A percentile compares a stretch with the other conserved stretches of the same genome.
These are phyloP conservation scores for Triangularia verruculosa DNA, from an alignment of 2,329 filamentous ascomycete genomes.

Conservation along the genomic window DNA sequence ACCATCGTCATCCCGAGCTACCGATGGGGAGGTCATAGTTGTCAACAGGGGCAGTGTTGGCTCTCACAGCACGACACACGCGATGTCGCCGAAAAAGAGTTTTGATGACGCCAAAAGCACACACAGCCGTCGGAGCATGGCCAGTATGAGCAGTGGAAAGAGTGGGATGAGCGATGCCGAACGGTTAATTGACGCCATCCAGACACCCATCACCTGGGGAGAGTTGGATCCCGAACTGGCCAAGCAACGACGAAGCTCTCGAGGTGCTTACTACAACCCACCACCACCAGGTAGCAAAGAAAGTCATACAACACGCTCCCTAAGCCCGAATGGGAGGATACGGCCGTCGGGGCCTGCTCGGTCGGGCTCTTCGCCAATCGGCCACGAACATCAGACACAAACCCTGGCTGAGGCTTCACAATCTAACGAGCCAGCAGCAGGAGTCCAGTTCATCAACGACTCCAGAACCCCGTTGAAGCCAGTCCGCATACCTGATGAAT, in stretches of 20 bases:
- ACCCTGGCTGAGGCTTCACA: background rate
- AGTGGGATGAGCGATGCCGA: slow-evolving; percentile 64
- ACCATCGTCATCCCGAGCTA: slow-evolving; percentile 27
- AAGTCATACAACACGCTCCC: slow-evolving; percentile 4
- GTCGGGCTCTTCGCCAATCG: slow-evolving; percentile 19
- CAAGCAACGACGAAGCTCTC: slow-evolving; percentile 15
- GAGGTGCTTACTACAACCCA: slow-evolving; percentile 14
- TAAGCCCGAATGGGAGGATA: slow-evolving; percentile 12
- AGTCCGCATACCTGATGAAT: slow-evolving; percentile 50
- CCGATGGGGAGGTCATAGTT: slow-evolving; percentile 58
- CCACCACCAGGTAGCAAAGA: background rate
- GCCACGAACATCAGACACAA: background rate
- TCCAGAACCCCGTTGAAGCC: slow-evolving; percentile 46
- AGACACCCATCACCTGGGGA: slow-evolving; percentile 52
- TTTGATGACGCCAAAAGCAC: slow-evolving; percentile 40
- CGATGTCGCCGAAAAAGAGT: slow-evolving; percentile 31
- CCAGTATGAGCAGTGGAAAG: slow-evolving; percentile 46
- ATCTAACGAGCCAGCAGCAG: slow-evolving; percentile 17
- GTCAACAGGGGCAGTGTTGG: slow-evolving; percentile 46
- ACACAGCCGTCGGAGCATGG: slow-evolving; percentile 41
- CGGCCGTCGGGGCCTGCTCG: slow-evolving; percentile 3
- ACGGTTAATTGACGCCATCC: slow-evolving; percentile 68
- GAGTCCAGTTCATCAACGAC: slow-evolving; percentile 41
- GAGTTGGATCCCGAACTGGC: slow-evolving; percentile 19
- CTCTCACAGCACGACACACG: slow-evolving; percentile 18